Base-by-base conservation (phyloP, 352 stramenopile species). In the Thalassiosira exigua region DNA sequence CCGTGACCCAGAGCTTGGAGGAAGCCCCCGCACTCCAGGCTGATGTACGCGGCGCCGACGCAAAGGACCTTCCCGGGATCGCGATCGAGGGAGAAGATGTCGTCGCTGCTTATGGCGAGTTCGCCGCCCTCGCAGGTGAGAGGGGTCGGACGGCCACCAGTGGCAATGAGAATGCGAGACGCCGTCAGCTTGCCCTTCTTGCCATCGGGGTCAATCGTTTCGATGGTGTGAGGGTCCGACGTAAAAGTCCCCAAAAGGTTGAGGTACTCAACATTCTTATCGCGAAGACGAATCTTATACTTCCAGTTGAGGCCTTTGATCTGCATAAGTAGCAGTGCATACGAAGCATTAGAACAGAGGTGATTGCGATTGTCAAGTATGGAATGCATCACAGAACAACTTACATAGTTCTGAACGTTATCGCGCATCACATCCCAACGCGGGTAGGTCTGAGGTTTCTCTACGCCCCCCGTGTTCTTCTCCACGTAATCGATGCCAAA, bases 31-130 rank as follows among this genome's bases (percentile, higher is more conserved):
- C 99, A 82, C 92, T 99, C 97, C 1, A 98, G 95, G 24, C 96
- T 97, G 83, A 99, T 99, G 90, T 99, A 99, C 14, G 97, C 98
- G 3, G 95, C 97, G 46, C 98, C 97, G 5, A 99, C 91, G 4
- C 99, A 96, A 0, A 98, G 95, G 17, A 97, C 96, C 64, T 96
- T 97, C 52, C 94, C 90, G 0, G 98, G 98, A 56, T 93, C 78
- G 21, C 86, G 71, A 71, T 98, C 91, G 33, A 99, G 84, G 44
- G 98, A 93, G 87, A 99, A 99, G 88, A 99, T 99, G 19, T 93
- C 96, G 88, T 99, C 96, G 53, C 87, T 97, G 48, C 95, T 94
- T 75, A 99, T 99, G 56, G 89, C 92, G 74, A 98, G 89, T 83
- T 99, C 96, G 7, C 89, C 95, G 0, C 76, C 85, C 51, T 81